Conservation (phyloP, 2,329 filamentous ascomycete genomes). For the Nothophoma quercina region DNA sequence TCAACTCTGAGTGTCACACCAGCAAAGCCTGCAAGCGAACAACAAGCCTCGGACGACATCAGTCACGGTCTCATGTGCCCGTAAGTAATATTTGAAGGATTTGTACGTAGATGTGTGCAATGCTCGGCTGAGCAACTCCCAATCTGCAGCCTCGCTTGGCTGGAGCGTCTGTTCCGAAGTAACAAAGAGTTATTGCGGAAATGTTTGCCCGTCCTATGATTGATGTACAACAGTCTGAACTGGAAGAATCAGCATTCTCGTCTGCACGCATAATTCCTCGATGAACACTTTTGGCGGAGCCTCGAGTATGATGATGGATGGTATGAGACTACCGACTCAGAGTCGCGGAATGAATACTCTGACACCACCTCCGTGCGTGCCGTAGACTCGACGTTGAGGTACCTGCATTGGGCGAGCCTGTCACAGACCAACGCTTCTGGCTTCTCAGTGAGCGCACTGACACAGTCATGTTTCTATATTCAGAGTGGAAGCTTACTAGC, state of each 20-base stretch:
- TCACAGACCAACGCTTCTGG: background rate
- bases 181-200: too few species aligned
- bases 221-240: too few species aligned
- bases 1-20: slow-evolving; percentile 22
- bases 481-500: background rate
- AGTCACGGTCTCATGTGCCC: slow-evolving; percentile 13
- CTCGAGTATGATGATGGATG: background rate
- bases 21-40: slow-evolving; percentile 21
- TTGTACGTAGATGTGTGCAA: background rate
- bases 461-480: background rate
- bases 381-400: background rate
- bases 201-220: too few species aligned
- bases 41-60: slow-evolving; percentile 24
- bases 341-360: slow-evolving; percentile 9
- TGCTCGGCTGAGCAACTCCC: background rate
- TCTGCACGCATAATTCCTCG: too few species aligned
- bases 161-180: too few species aligned
- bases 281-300: background rate
- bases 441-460: background rate
- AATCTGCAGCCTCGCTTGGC: too few species aligned
- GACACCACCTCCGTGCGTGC: slow-evolving; percentile 17
- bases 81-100: slow-evolving; percentile 3
- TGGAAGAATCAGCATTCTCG: too few species aligned
- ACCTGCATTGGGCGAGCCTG: background rate
- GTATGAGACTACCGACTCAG: slow-evolving; percentile 15